Base-by-base conservation (phyloP, 2,329 filamentous ascomycete species). In the Talaromyces sp. region DNA sequence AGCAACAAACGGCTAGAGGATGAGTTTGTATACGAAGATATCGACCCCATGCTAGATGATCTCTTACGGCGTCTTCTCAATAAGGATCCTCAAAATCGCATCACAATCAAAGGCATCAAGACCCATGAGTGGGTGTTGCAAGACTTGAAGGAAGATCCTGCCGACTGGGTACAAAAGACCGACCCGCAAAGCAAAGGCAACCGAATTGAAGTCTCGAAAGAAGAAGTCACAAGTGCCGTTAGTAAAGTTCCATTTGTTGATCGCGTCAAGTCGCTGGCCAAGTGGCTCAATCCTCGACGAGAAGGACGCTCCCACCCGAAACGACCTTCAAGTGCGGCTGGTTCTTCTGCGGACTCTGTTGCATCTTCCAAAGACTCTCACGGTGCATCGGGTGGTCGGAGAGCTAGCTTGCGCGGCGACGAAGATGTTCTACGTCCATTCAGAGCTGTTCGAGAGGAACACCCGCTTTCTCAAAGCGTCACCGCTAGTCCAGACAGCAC, bases 131-230 rank as follows among this genome's bases (percentile, higher is more conserved):
- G 95, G 95, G 90, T 98, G 16, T 83, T 94, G 1, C 83, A 89
- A 65, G 93, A 90, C 68, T 86, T 98, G 54, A 81, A 86, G 39
- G 61, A 66, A 61, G 89, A 97, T 70, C 86, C 89, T 43, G 81
- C 87, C 37, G 83, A 84, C 10, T 99, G 95, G 95, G 86, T 97
- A n/a, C 92, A 97, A 71, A 92, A 96, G 68, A 97, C 93, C 0
- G 94, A 98, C 72, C 93, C 93, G 1, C 89, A 89, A 66, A 89
- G 88, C 37, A 87, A 91, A 64, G 93, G 92, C 69, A 88, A 90
- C 74, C 92, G 88, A 77, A 98, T 99, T 71, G 90, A 97, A 75
- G 92, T 98, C 57, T 93, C 96, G 66, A 92, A 92, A 69, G 88
- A 88, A 73, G 95, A 99, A 78, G 88, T 99, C 72, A 93, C 92